phyloP scores from a whole-genome alignment of 805 yeast genomes.

The Yarrowia hollandica region DNA sequence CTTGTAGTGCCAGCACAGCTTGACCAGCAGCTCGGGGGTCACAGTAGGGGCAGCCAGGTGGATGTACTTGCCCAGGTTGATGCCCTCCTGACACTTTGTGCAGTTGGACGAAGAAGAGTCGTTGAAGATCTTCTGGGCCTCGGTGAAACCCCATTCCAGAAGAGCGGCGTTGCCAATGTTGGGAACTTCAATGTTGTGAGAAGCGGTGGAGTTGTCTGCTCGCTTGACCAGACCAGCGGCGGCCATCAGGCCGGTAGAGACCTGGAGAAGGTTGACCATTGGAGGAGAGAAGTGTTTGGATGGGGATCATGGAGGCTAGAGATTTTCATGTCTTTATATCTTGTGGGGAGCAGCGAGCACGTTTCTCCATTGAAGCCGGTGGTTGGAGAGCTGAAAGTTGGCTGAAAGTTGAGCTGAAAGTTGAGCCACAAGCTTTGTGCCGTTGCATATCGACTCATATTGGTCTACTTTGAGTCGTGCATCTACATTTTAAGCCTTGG shows the following conservation, averaged over 20 bases:
- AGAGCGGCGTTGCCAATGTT: constrained; percentile 2
- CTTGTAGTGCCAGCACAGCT: constrained; percentile 17
- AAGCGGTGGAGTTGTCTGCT: background rate
- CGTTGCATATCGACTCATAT: no score
- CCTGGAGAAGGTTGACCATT: background rate
- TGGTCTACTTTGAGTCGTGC: no score
- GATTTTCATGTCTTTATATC: no score
- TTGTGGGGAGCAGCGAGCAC: no score
- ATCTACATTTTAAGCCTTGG: no score
- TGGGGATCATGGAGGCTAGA: no score
- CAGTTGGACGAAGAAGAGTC: background rate
- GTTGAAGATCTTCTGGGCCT: constrained; percentile 24
- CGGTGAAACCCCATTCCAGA: constrained; percentile 4
- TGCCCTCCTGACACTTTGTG: constrained; percentile 5
- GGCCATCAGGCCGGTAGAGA: constrained; percentile 5
- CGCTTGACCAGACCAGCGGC: constrained; percentile 6
- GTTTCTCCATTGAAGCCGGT: no score
- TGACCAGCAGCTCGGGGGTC: constrained; percentile 8
- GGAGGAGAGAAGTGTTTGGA: no score
- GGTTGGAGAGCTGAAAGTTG: no score
- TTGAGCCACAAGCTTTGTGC: no score
- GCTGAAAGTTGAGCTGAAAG: no score
- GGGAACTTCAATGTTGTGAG: background rate
- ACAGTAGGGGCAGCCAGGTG: background rate
- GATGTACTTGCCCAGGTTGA: constrained; percentile 21